These are phyloP conservation scores for Colletotrichum horii DNA, from an alignment of 2,329 filamentous ascomycete genomes.

Conservation along the genomic window DNA sequence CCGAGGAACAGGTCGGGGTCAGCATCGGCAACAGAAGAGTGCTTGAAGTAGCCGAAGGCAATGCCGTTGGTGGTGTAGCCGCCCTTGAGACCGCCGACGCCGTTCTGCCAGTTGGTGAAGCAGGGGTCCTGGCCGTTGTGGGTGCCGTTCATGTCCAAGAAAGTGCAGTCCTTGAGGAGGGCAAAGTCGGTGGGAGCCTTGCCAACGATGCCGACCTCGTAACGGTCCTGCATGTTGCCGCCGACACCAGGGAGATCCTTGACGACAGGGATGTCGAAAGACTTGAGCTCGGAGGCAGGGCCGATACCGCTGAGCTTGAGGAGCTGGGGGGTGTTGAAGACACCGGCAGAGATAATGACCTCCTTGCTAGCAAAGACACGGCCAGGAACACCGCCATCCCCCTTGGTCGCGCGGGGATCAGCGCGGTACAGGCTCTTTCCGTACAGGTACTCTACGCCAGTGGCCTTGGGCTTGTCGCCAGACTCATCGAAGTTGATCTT, in stretches of 20 bases:
- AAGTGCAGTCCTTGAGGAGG: conserved; percentile 35
- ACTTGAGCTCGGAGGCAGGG: conserved; percentile 42
- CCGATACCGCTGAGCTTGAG: conserved; percentile 58
- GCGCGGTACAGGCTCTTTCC: conserved; percentile 47
- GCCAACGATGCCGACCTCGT: conserved; percentile 32
- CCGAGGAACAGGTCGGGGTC: conserved; percentile 59
- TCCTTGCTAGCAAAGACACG: conserved; percentile 40
- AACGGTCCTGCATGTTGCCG: conserved; percentile 52
- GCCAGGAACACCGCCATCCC: neutral
- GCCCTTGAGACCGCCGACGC: conserved; percentile 32
- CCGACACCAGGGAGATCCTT: conserved; percentile 54
- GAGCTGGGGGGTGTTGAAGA: conserved; percentile 56
- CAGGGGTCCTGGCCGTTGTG: conserved; percentile 37
- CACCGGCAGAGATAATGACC: conserved; percentile 54
- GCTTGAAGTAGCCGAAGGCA: conserved; percentile 49
- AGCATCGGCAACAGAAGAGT: conserved; percentile 41
- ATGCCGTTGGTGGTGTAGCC: conserved; percentile 54
- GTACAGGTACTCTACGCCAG: conserved; percentile 45
- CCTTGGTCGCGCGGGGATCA: conserved; percentile 37
- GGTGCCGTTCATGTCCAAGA: conserved; percentile 25
- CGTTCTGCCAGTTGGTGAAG: conserved; percentile 35
- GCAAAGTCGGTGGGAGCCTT: conserved; percentile 29
- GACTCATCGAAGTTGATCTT: conserved; percentile 40
- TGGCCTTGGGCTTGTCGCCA: conserved; percentile 34
- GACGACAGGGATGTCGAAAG: conserved; percentile 49